Evolutionary conservation across 257 asterid genomes (phyloP).

Genomic region (Dorcoceras hygrometricum): DNA sequence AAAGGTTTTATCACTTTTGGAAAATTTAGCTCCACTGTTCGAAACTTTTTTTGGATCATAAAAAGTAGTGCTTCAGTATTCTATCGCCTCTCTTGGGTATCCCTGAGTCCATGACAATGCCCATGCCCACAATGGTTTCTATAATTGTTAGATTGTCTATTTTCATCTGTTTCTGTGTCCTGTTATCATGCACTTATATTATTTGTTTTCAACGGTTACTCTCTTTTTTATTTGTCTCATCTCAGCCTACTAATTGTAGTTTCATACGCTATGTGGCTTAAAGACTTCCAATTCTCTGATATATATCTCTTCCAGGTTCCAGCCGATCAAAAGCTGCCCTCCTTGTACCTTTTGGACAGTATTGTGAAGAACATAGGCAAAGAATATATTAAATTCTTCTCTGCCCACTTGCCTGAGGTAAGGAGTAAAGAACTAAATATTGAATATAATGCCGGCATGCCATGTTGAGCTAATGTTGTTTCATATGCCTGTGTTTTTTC

Average conservation of each 20-base stretch:
- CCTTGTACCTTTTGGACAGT: conserved; percentile 93
- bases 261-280: conserved; percentile 12
- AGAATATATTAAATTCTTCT: conserved; percentile 65
- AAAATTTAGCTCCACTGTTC: conserved; percentile 14
- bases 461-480: conserved; percentile 19
- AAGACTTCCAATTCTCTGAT: conserved; percentile 23
- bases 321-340: conserved; percentile 83
- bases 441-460: conserved; percentile 4
- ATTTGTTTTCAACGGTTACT: background rate
- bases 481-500: conserved; percentile 24
- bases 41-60: background rate
- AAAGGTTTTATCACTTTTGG: conserved; percentile 10
- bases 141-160: background rate
- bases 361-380: conserved; percentile 92
- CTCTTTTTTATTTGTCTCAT: background rate
- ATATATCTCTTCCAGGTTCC: conserved; percentile 52
- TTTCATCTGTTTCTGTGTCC: background rate
- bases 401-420: conserved; percentile 84
- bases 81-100: conserved; percentile 2
- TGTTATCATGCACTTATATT: background rate
- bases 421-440: conserved; percentile 28
- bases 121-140: background rate
- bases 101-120: background rate
- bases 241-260: background rate
- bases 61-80: conserved; percentile 2